These are phyloP conservation scores for Apophysomyces variabilis DNA, from an alignment of 371 early-diverging fungal species.

Conservation along the genomic window DNA sequence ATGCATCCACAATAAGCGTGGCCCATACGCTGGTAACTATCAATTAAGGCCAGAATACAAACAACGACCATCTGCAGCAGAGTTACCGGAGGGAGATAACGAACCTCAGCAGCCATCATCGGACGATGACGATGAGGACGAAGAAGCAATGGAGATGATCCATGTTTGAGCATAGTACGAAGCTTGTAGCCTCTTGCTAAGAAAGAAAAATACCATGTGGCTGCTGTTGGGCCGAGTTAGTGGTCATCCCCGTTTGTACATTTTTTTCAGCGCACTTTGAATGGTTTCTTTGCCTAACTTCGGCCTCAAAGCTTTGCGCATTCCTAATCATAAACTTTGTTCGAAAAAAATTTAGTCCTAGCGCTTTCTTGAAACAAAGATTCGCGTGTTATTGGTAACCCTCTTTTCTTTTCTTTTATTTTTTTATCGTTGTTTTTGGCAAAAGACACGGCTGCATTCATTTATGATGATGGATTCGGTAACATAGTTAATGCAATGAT, in stretches of 20 bases:
- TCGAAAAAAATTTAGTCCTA: background rate
- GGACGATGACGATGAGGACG: slow-evolving; percentile 52
- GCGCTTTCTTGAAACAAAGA: background rate
- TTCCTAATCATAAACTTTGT: background rate
- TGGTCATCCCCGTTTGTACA: too few species aligned
- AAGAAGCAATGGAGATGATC: slow-evolving; percentile 53
- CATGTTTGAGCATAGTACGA: slow-evolving; percentile 17
- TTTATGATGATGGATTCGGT: too few species aligned
- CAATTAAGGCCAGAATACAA: slow-evolving; percentile 86
- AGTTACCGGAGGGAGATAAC: slow-evolving; percentile 36
- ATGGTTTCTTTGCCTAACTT: too few species aligned
- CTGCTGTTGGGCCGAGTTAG: too few species aligned
- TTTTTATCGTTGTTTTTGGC: too few species aligned
- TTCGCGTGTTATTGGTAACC: background rate
- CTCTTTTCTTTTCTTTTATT: too few species aligned
- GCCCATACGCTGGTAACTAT: slow-evolving; percentile 83
- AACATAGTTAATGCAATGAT: too few species aligned
- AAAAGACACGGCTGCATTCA: too few species aligned
- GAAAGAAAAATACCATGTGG: too few species aligned
- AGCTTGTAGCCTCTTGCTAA: too few species aligned
- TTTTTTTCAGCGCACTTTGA: background rate
- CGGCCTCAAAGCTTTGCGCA: slow-evolving; percentile 8
- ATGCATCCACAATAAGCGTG: slow-evolving; percentile 81
- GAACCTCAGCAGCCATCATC: slow-evolving; percentile 41
- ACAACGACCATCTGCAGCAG: slow-evolving; percentile 50